A percentile compares a stretch with the other conserved stretches of the same genome.
Evolutionary conservation across 495 filamentous ascomycete species (phyloP).

Genomic region (Aspergillus olivimuriae): DNA sequence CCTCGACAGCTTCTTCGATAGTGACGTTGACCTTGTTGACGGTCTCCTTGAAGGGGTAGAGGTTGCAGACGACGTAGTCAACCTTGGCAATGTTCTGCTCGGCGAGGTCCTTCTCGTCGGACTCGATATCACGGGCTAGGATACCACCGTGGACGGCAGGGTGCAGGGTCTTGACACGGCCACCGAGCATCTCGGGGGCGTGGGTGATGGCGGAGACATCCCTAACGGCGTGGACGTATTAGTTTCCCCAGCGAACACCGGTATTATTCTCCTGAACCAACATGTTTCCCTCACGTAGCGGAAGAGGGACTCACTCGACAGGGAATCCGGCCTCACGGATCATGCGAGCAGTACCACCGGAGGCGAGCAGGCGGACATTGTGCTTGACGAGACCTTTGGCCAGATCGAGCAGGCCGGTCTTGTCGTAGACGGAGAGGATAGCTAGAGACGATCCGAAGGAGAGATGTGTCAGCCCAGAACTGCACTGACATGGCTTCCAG

Average conservation of each 20-base stretch:
- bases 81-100: constrained; percentile 97
- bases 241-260: no score
- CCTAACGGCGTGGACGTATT: constrained; percentile 37
- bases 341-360: constrained; percentile 88
- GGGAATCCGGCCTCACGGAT: constrained; percentile 92
- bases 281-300: no score
- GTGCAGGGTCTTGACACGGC: constrained; percentile 95
- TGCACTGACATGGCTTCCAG: background rate
- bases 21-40: constrained; percentile 95
- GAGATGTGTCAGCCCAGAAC: constrained; percentile 5
- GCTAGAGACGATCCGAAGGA: constrained; percentile 42
- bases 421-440: constrained; percentile 97
- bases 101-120: constrained; percentile 93
- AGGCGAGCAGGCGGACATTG: constrained; percentile 87
- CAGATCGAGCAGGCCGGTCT: constrained; percentile 92
- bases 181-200: constrained; percentile 95
- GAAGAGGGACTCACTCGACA: constrained; percentile 82
- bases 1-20: constrained; percentile 91
- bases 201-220: constrained; percentile 97
- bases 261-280: no score
- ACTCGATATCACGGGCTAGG: constrained; percentile 82
- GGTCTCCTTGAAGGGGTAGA: constrained; percentile 98
- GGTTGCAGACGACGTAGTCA: constrained; percentile 96
- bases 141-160: constrained; percentile 92
- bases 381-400: constrained; percentile 89